A percentile compares a stretch with the other conserved stretches of the same genome.
Evolutionary conservation across 352 stramenopile genomes (phyloP).

Genomic region (Phytophthora constricta): DNA sequence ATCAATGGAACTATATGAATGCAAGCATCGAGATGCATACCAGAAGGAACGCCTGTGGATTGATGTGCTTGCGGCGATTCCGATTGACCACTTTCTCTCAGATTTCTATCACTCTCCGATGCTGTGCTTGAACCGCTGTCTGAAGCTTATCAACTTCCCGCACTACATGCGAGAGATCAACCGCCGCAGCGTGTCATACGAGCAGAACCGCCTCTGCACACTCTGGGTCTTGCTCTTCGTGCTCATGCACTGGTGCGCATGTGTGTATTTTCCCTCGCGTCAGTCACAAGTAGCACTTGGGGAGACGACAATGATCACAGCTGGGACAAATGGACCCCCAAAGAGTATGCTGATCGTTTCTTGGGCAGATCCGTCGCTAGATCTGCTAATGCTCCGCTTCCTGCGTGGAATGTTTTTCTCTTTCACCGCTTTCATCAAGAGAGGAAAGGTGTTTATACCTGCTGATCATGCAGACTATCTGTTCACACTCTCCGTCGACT

Average conservation of each 20-base stretch:
- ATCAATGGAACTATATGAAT: constrained; percentile 64
- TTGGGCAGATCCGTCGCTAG: constrained; percentile 1
- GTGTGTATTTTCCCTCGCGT: constrained; percentile 50
- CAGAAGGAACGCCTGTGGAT: constrained; percentile 41
- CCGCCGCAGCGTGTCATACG: constrained; percentile 58
- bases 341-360: constrained; percentile 16
- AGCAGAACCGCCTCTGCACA: constrained; percentile 51
- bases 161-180: constrained; percentile 62
- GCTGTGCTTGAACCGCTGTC: constrained; percentile 52
- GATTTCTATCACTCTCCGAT: constrained; percentile 51
- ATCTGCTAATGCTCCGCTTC: constrained; percentile 37
- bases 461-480: constrained; percentile 26
- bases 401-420: constrained; percentile 60
- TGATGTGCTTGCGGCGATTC: constrained; percentile 53
- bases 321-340: constrained; percentile 53
- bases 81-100: constrained; percentile 58
- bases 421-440: constrained; percentile 51
- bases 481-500: constrained; percentile 53
- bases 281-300: neutral
- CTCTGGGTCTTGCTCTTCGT: constrained; percentile 53
- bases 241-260: constrained; percentile 60
- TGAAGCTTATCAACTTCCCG: constrained; percentile 61
- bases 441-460: constrained; percentile 48
- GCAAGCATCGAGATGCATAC: constrained; percentile 48
- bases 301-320: neutral